A percentile compares a stretch with the other conserved stretches of the same genome.
These are phyloP conservation scores for Steccherinum ochraceum DNA, from an alignment of 768 basidiomycete genomes.

Conservation along the genomic window DNA sequence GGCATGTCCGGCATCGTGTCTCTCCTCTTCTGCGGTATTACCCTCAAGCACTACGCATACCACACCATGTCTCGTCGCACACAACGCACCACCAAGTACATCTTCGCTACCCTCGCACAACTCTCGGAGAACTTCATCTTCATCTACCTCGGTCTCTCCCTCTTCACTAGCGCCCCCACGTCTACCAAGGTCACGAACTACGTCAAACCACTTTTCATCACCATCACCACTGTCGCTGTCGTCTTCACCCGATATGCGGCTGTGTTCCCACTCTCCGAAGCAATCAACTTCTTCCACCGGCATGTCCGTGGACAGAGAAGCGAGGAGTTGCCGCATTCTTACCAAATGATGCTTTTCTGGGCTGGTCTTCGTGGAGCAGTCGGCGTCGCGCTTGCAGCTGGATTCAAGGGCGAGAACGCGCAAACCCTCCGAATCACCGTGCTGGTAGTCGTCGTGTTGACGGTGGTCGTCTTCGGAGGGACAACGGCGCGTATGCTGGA, in stretches of 20 bases:
- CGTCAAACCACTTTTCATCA: conserved; percentile 93
- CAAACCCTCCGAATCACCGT: conserved; percentile 90
- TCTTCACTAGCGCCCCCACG: conserved; percentile 87
- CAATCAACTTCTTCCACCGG: conserved; percentile 87
- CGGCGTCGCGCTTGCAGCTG: conserved; percentile 94
- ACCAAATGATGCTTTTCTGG: conserved; percentile 99
- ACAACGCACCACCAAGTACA: conserved; percentile 90
- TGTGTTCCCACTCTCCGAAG: conserved; percentile 91
- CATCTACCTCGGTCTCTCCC: conserved; percentile 92
- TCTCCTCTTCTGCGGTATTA: conserved; percentile 96
- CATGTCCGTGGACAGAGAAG: conserved; percentile 80
- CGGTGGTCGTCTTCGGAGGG: conserved; percentile 91
- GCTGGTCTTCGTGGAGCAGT: conserved; percentile 95
- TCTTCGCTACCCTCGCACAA: conserved; percentile 90
- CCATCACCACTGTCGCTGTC: conserved; percentile 86
- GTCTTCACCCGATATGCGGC: conserved; percentile 93
- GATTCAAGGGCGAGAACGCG: conserved; percentile 91
- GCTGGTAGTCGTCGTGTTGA: conserved; percentile 91
- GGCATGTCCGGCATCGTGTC: conserved; percentile 97
- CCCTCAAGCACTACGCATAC: conserved; percentile 99
- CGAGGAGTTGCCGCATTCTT: conserved; percentile 94
- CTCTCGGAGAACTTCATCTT: conserved; percentile 99
- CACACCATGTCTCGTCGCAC: conserved; percentile 98
- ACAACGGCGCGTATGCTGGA: conserved; percentile 98
- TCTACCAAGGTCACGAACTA: conserved; percentile 74